phyloP scores from a whole-genome alignment of 306 rosid genomes.

The Carpinus fangiana region DNA sequence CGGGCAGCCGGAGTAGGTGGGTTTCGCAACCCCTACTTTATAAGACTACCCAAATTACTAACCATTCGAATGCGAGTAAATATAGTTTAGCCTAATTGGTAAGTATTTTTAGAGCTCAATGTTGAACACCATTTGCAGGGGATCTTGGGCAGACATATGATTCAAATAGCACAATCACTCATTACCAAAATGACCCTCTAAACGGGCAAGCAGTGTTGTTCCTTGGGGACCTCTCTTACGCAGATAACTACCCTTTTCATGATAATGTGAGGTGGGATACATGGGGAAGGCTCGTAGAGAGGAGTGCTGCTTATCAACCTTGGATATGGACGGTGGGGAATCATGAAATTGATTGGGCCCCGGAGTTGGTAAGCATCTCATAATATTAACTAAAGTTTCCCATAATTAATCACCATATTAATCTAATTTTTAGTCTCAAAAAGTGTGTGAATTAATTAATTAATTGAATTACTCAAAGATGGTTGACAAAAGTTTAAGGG shows the following conservation, averaged over 20 bases:
- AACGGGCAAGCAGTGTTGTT: slow-evolving; percentile 59
- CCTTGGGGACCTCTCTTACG: slow-evolving; percentile 85
- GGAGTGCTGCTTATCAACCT: slow-evolving; percentile 83
- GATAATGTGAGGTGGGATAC: slow-evolving; percentile 81
- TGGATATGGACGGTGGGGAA: slow-evolving; percentile 97
- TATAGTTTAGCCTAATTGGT: no score
- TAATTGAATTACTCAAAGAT: no score
- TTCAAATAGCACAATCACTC: slow-evolving; percentile 70
- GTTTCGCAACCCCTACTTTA: no score
- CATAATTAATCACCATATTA: no score
- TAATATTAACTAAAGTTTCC: background rate
- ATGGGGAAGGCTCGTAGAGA: slow-evolving; percentile 78
- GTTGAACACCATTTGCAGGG: slow-evolving; percentile 40
- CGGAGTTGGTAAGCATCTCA: slow-evolving; percentile 60
- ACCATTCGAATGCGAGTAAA: no score
- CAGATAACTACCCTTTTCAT: slow-evolving; percentile 63
- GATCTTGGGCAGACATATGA: slow-evolving; percentile 88
- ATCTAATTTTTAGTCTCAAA: no score
- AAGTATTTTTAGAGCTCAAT: no score
- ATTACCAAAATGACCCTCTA: slow-evolving; percentile 55
- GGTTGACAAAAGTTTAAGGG: no score
- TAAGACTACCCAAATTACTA: no score
- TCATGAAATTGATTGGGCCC: slow-evolving; percentile 75
- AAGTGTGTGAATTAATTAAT: no score
- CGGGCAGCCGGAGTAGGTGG: no score